A percentile compares a stretch with the other conserved stretches of the same genome.
Evolutionary conservation across 1,139 yeast species (phyloP).

Genomic region (Nakaseomyces sp.): DNA sequence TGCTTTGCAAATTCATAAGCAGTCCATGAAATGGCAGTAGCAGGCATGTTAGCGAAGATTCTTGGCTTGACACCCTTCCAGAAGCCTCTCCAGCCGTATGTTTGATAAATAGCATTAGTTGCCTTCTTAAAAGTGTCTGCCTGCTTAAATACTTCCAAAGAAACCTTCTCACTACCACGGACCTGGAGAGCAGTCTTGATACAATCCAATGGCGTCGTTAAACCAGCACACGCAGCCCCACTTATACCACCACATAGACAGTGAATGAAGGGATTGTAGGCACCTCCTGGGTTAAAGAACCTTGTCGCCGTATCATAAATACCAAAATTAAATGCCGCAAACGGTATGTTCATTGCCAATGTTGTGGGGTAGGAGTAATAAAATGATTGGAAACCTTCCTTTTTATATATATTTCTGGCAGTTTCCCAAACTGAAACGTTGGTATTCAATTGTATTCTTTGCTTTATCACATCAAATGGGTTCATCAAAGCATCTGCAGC

Average conservation of each 20-base stretch:
- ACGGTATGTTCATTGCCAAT: conserved; percentile 83
- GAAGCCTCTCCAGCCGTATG: conserved; percentile 65
- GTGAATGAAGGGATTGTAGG: conserved; percentile 82
- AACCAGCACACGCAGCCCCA: conserved; percentile 95
- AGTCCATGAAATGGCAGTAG: conserved; percentile 97
- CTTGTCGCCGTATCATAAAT: conserved; percentile 79
- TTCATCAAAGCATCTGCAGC: conserved; percentile 95
- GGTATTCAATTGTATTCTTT: conserved; percentile 56
- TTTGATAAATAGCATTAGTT: conserved; percentile 53
- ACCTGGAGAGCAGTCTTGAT: conserved; percentile 79
- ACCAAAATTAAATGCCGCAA: conserved; percentile 90
- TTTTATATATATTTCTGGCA: conserved; percentile 44
- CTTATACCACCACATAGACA: conserved; percentile 91
- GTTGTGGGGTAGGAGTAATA: conserved; percentile 94
- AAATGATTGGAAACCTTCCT: conserved; percentile 77
- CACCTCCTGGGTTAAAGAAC: conserved; percentile 64
- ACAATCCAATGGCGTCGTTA: conserved; percentile 92
- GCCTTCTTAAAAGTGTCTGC: conserved; percentile 68
- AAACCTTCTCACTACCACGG: conserved; percentile 31
- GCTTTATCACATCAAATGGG: conserved; percentile 92
- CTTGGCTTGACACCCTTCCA: conserved; percentile 82
- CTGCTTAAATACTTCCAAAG: conserved; percentile 42
- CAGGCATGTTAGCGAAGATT: conserved; percentile 88
- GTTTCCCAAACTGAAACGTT: conserved; percentile 32
- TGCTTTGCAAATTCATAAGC: conserved; percentile 92